Base-by-base conservation (phyloP, 495 filamentous ascomycete species). In the Lepraria neglecta region DNA sequence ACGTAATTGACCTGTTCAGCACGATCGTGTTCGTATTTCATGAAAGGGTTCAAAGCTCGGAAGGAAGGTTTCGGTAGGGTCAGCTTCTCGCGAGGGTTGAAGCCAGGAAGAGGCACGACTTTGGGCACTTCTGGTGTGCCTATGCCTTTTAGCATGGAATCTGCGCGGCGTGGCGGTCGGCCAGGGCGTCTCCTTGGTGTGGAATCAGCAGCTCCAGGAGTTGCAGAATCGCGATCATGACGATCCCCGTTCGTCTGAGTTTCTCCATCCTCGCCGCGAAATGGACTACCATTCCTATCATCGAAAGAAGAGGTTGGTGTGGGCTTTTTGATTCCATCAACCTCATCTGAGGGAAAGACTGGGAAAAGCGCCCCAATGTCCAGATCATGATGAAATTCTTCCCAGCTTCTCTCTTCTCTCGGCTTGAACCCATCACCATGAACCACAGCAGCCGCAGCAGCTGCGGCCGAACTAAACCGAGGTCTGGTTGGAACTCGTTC, bases 371-470 rank as follows among this genome's bases (percentile, higher is more conserved):
- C 80, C 52, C 94, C 90, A 61, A 95, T 88, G 72, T 97, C 92
- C 40, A 99, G 80, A 67, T 96, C 87, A 14, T 88, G 91, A 72
- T 99, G 94, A 58, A 96, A 97, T 73, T 97, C 95, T 68, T 95
- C 90, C 88, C 92, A 99, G 15, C 89, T 88, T 59, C 92, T 85
- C 73, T 99, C 94, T 72, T 99, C 94, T 60, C 94, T 80, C 3
- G 94, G 94, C 70, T 99, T 97, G 74, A 96, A 97, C 17, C 91
- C 91, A 75, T 97, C 92, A 63, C 86, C 91, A 65, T 92, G 88
- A 53, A 90, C 90, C 28, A 90, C 82, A 28, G 90, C 90, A 43
- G 89, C 87, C 5, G 88, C 87, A 21, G 89, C 89, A 10, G 90
- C 89, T 28, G 91, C 90, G 24, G 91, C 90, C 19, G 89, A 92